Conservation (phyloP, 164 flowering plant genomes). For the grape (Vitis vinifera) region ASM3070453v1 NC_081811.1:202001-202500, state of each 20-base stretch:
- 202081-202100: neutral
- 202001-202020: constrained; percentile 4
- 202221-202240: no score
- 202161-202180: no score
- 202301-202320: no score
- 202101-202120: constrained; percentile 1
- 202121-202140: neutral
- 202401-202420: constrained; percentile 1
- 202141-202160: neutral
- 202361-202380: no score
- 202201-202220: no score
- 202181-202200: no score
- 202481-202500: neutral
- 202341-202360: no score
- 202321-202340: no score
- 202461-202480: neutral
- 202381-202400: neutral
- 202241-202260: no score
- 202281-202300: no score
- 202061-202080: neutral
- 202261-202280: no score
- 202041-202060: neutral
- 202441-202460: neutral
- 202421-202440: constrained; percentile 3
- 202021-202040: neutral